These are phyloP conservation scores for Zygosaccharomyces kombuchaensis DNA, from an alignment of 805 yeast genomes.

Conservation along the genomic window DNA sequence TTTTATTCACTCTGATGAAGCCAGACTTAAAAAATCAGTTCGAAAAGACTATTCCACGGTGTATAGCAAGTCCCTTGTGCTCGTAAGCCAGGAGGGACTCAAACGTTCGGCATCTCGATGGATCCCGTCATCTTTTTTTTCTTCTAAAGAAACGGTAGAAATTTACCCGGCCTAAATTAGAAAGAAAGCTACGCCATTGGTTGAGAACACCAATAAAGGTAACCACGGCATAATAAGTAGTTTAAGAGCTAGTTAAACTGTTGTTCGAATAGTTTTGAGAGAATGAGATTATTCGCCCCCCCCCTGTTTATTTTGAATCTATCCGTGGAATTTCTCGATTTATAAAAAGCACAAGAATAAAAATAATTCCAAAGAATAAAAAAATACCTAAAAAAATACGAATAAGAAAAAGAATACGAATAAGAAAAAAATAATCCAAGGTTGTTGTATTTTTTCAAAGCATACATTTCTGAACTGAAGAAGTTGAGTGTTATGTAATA, in stretches of 20 bases:
- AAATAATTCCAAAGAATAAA: no score
- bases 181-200: conserved; percentile 5
- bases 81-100: background rate
- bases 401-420: no score
- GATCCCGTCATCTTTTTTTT: background rate
- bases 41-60: background rate
- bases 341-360: no score
- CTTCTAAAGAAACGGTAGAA: background rate
- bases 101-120: background rate
- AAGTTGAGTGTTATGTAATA: no score
- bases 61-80: background rate
- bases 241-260: background rate
- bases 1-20: background rate
- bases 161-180: background rate
- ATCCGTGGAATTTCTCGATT: no score
- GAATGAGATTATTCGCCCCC: no score
- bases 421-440: no score
- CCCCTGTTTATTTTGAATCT: background rate
- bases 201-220: background rate
- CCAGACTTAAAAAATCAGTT: background rate
- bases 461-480: no score
- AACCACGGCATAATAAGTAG: background rate
- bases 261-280: background rate
- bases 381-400: no score
- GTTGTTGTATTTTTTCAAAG: no score